Evolutionary conservation across 495 filamentous ascomycete species (phyloP), one percentile per base, ranked within the genome.

Genomic region (Trypethelium eluteriae): DNA sequence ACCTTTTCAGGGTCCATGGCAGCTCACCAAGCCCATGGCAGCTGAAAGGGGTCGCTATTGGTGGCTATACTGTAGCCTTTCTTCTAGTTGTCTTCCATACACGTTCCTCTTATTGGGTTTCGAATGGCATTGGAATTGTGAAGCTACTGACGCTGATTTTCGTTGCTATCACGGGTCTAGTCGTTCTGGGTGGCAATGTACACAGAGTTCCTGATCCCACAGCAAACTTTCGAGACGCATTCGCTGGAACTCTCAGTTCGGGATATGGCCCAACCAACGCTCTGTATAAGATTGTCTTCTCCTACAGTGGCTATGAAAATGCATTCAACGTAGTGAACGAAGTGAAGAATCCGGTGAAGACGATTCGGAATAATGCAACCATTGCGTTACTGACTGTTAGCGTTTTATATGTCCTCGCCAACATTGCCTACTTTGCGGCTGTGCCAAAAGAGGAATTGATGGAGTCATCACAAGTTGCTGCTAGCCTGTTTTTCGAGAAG

Each of bases 321-420:
- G 84, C 86, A 0, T 88, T 88, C 70, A 83, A 84, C 64, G 76
- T 89, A 18, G 84, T 87, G 50, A 87, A 87, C 66, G 87, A 89
- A 73, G 81, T 88, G 66, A 85, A 79, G 82, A 84, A 85, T 64
- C 84, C 84, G 1, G 74, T 86, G 63, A 86, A 85, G 74, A 82
- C 80, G 2, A 75, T 87, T 39, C 76, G 77, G 2, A 81, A 76
- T 71, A 83, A 81, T 70, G 82, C 81, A 16, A 72, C 79, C 7
- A 64, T 81, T 0, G 81, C 85, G 0, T 74, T 89, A 0, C 10
- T 79, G 0, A 66, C 83, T 7, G 82, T 84, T 0, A 74, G 83
- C 2, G 66, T 80, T 11, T 75, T 89, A 4, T 88, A 88, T 68
- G 80, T 87, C 38, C 69, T 88, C 7, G 82, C 80, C 32, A 89